phyloP scores from a whole-genome alignment of 441 rosid species.

The Pelargonium citronellum region DNA sequence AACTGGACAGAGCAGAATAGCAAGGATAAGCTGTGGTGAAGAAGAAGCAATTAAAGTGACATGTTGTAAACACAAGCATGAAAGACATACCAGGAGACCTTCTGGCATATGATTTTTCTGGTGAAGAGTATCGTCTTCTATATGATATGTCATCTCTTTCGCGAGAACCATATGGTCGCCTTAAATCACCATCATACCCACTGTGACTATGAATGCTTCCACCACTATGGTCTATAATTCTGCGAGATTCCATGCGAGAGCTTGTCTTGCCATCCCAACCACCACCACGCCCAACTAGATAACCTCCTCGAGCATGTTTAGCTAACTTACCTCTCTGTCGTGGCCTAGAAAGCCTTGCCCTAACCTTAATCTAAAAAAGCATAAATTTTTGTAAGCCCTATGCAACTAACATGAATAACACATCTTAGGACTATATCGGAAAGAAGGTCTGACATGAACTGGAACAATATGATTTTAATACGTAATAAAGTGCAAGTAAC shows the following conservation, averaged over 20 bases:
- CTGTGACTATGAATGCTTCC: not conserved
- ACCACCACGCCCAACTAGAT: not conserved
- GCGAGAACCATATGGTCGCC: not conserved
- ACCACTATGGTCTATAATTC: not conserved
- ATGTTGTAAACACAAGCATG: not conserved
- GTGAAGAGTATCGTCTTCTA: not conserved
- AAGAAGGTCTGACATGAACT: not conserved
- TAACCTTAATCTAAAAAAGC: not conserved
- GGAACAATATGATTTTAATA: not conserved
- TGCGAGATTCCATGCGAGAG: conserved; percentile 1
- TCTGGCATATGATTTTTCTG: not conserved
- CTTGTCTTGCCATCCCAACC: conserved; percentile 2
- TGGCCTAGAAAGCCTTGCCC: conserved; percentile 8
- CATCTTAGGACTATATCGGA: not conserved
- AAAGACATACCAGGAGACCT: conserved; percentile 1
- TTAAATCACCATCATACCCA: not conserved
- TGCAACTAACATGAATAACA: not conserved
- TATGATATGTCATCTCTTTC: not conserved
- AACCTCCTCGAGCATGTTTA: conserved; percentile 2
- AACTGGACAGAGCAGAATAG: not conserved
- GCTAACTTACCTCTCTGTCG: conserved; percentile 4
- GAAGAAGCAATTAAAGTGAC: not conserved
- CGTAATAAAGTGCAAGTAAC: not conserved
- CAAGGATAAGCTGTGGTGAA: not conserved
- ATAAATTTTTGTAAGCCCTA: not conserved